Conservation (phyloP, 345 rosid species). For the Pugionium cornutum region DNA sequence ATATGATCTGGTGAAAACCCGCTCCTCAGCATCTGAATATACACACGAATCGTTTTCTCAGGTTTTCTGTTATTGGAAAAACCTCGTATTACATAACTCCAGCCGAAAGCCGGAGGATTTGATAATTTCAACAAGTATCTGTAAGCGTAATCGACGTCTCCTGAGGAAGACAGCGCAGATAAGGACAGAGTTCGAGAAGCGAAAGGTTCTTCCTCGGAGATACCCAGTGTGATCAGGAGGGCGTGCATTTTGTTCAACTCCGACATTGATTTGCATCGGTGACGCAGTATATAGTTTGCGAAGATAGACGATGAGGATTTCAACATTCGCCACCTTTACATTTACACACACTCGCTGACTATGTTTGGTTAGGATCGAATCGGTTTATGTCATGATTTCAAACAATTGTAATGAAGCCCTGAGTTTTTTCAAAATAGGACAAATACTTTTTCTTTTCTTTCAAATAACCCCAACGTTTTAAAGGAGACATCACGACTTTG, state of each 20-base stretch:
- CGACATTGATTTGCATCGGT: conserved; percentile 55
- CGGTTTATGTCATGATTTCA: neutral
- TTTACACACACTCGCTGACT: neutral
- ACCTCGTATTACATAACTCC: conserved; percentile 71
- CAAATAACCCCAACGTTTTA: neutral
- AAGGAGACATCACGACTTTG: neutral
- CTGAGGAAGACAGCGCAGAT: conserved; percentile 51
- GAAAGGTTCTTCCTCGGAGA: conserved; percentile 51
- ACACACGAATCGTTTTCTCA: conserved; percentile 49
- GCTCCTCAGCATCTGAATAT: conserved; percentile 53
- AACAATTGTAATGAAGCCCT: conserved; percentile 2
- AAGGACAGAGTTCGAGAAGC: conserved; percentile 53
- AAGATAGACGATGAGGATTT: conserved; percentile 41
- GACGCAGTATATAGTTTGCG: conserved; percentile 41
- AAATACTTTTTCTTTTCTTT: neutral
- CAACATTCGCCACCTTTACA: conserved; percentile 41
- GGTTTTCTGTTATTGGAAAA: conserved; percentile 60
- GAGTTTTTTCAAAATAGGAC: neutral
- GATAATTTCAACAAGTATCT: conserved; percentile 45
- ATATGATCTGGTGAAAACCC: conserved; percentile 61
- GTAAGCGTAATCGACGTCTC: conserved; percentile 53
- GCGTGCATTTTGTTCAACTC: conserved; percentile 63
- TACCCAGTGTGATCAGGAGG: conserved; percentile 49
- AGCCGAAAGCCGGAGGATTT: conserved; percentile 47
- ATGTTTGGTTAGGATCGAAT: neutral